A percentile compares a stretch with the other conserved stretches of the same genome.
These are phyloP conservation scores for Cyathus pygmaeus DNA, from an alignment of 1,284 basidiomycete genomes.

Conservation along the genomic window DNA sequence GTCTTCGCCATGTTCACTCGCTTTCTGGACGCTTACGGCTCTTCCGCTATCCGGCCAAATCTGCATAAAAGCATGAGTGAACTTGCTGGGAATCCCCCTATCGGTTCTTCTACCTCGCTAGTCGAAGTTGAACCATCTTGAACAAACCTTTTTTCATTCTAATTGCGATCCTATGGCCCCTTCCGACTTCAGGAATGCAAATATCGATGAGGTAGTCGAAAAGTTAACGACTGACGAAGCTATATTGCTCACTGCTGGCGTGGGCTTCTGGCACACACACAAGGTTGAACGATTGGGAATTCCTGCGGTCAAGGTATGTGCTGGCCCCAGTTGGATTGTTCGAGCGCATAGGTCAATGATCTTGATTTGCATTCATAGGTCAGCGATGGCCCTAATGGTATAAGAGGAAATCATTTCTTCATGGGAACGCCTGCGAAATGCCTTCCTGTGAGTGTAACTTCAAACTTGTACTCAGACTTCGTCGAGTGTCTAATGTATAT, in stretches of 20 bases:
- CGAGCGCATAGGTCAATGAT: background rate
- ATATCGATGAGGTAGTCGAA: slow-evolving; percentile 69
- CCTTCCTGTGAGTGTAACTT: slow-evolving; percentile 56
- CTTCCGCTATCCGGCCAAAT: no score
- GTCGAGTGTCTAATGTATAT: background rate
- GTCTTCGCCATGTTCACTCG: no score
- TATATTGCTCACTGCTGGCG: slow-evolving; percentile 74
- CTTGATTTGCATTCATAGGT: slow-evolving; percentile 59
- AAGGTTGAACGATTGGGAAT: slow-evolving; percentile 71
- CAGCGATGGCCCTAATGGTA: slow-evolving; percentile 79
- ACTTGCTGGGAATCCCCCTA: no score
- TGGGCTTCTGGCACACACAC: slow-evolving; percentile 82
- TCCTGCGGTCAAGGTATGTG: slow-evolving; percentile 73
- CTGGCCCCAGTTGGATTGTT: background rate
- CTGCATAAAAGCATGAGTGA: no score
- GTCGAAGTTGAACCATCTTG: no score
- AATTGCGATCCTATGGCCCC: slow-evolving; percentile 57
- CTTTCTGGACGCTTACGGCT: no score
- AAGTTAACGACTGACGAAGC: slow-evolving; percentile 76
- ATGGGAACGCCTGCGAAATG: slow-evolving; percentile 73
- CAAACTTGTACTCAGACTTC: background rate
- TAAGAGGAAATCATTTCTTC: slow-evolving; percentile 69
- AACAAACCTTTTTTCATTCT: no score
- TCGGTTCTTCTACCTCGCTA: no score
- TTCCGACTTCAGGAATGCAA: slow-evolving; percentile 73